Evolutionary conservation across 140 eudicot species (phyloP).

Genomic region (Senecio squalidus): DNA sequence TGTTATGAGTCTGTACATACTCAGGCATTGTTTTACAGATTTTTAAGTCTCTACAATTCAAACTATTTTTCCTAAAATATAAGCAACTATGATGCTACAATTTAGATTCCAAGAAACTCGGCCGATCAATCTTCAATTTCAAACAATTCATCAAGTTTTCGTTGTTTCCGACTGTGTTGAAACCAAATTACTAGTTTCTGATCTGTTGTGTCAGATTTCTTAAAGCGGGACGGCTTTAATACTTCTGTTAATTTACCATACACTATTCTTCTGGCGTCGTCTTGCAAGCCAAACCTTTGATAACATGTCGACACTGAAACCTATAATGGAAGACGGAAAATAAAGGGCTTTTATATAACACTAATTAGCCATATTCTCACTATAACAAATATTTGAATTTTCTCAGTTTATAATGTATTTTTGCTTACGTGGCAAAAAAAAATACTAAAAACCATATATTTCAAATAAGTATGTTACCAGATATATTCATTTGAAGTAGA

Average conservation of each 20-base stretch:
- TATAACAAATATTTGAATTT: too few species aligned
- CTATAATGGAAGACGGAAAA: too few species aligned
- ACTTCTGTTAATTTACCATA: neutral
- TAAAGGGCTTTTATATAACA: too few species aligned
- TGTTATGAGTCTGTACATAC: neutral
- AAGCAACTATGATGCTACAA: slow-evolving; percentile 17
- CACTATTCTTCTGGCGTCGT: slow-evolving; percentile 43
- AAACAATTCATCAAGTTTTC: slow-evolving; percentile 3
- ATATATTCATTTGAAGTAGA: too few species aligned
- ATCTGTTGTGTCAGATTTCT: neutral
- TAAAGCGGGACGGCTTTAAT: neutral
- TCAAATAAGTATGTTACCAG: too few species aligned
- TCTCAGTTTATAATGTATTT: too few species aligned
- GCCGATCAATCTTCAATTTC: slow-evolving; percentile 2
- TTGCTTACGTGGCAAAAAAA: too few species aligned
- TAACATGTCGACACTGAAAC: slow-evolving; percentile 77
- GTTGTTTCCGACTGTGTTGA: slow-evolving; percentile 1
- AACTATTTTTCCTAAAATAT: neutral
- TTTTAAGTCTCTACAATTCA: neutral
- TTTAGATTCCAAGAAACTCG: slow-evolving; percentile 2
- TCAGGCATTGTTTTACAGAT: neutral
- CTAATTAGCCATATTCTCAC: neutral
- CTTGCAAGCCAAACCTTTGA: slow-evolving; percentile 65
- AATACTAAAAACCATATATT: too few species aligned
- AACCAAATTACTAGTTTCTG: neutral